Evolutionary conservation across 164 flowering plant genomes (phyloP), one percentile per base, ranked within the genome.

Genomic region (Cinnamomum micranthum): DNA sequence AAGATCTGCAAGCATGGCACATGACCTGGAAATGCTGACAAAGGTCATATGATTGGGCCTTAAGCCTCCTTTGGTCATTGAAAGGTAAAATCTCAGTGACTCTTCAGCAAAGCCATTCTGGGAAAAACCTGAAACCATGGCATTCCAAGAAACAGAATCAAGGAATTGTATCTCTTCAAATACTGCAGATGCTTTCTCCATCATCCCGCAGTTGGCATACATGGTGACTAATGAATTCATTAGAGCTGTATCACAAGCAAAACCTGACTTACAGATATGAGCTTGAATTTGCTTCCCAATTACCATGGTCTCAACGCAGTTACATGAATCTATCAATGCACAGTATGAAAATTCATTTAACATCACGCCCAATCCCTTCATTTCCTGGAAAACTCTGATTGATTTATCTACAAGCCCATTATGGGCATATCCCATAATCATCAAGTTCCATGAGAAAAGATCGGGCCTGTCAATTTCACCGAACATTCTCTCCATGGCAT

Each of bases 101-200:
- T 78, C 79, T 65, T 60, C 69, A 23, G 59, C 50, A 25, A 73
- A 66, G 3, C 81, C 81, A 75, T 81, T 81, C 68, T 81, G 78
- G n/a, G 77, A 80, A 70, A 59, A 81, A 33, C 80, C 83, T 28
- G 79, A 81, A 20, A 78, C 25, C 74, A 81, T 73, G 20, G 78
- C 74, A 73, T 81, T 81, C 83, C 81, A 81, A 47, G 83, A 81
- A 64, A 78, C 71, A 65, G 69, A 65, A 73, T 81, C 83, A 22
- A 58, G 69, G 20, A 20, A 33, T 59, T 75, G 69, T 65, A 78
- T 81, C 65, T 81, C 83, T 15, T 72, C 58, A 50, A 75, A 81
- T 58, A 81, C 65, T 50, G 35, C 13, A 20, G 66, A 78, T 27
- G 83, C 83, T 51, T 77, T 78, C 33, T 81, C 74, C 75, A 77